Percentiles rank a stretch among this genome's conserved stretches.
Evolutionary conservation across 805 yeast genomes (phyloP).

Genomic region (Metschnikowia peoriensis): DNA sequence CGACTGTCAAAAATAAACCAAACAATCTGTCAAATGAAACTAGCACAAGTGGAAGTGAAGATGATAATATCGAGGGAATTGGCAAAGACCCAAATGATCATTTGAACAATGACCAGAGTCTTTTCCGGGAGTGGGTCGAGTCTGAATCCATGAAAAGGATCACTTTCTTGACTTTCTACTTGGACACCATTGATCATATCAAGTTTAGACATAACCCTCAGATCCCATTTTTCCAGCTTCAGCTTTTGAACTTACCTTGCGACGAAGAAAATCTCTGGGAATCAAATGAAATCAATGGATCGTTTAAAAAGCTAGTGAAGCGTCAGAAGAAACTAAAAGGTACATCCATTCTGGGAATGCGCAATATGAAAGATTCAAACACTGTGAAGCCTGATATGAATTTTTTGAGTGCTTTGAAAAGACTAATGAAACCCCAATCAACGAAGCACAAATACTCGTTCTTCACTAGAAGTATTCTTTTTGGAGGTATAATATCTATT

Average conservation of each 20-base stretch:
- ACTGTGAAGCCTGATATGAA: conserved; percentile 15
- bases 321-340: conserved; percentile 28
- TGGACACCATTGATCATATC: conserved; percentile 76
- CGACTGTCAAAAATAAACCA: conserved; percentile 33
- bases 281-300: conserved; percentile 36
- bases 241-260: conserved; percentile 40
- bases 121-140: conserved; percentile 72
- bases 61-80: conserved; percentile 21
- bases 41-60: conserved; percentile 35
- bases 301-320: conserved; percentile 37
- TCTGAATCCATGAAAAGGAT: conserved; percentile 75
- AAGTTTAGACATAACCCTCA: conserved; percentile 70
- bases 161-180: conserved; percentile 77
- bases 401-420: conserved; percentile 18
- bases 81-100: conserved; percentile 11
- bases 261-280: conserved; percentile 42
- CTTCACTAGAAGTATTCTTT: conserved; percentile 64
- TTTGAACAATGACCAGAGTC: conserved; percentile 25
- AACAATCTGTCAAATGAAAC: conserved; percentile 23
- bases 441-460: conserved; percentile 25
- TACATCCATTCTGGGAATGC: conserved; percentile 3
- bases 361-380: conserved; percentile 7
- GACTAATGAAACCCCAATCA: conserved; percentile 14
- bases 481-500: conserved; percentile 66
- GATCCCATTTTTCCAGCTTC: conserved; percentile 38